These are phyloP conservation scores for Cryptococcus sp. DNA, from an alignment of 1,284 basidiomycete genomes.

Conservation along the genomic window DNA sequence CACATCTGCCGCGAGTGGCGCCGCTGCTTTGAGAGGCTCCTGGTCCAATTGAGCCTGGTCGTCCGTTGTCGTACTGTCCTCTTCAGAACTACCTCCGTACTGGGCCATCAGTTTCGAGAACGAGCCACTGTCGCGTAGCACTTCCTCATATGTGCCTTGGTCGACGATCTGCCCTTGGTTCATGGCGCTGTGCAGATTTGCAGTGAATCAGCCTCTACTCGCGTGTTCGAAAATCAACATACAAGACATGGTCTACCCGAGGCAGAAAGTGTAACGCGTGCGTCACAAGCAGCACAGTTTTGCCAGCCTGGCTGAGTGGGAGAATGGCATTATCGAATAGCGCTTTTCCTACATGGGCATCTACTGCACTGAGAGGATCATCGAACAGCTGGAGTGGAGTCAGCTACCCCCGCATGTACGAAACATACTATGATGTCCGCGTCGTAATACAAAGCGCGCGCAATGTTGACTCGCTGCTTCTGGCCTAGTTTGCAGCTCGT, in stretches of 20 bases:
- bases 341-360: constrained; percentile 69
- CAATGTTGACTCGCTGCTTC: constrained; percentile 64
- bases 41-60: constrained; percentile 36
- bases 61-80: constrained; percentile 55
- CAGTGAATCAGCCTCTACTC: background rate
- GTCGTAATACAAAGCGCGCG: constrained; percentile 69
- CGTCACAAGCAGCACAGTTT: constrained; percentile 66
- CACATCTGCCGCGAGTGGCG: constrained; percentile 6
- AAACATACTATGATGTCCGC: constrained; percentile 62
- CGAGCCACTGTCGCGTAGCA: constrained; percentile 59
- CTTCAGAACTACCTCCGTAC: constrained; percentile 61
- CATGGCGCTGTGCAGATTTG: constrained; percentile 54
- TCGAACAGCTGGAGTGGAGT: constrained; percentile 59
- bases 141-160: constrained; percentile 64
- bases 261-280: constrained; percentile 73
- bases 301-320: constrained; percentile 61
- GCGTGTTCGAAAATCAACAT: constrained; percentile 1
- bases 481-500: constrained; percentile 18
- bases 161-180: constrained; percentile 64
- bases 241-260: constrained; percentile 65
- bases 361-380: constrained; percentile 74
- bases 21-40: too few species aligned
- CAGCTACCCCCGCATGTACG: background rate
- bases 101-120: constrained; percentile 66
- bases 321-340: constrained; percentile 69